phyloP scores from a whole-genome alignment of 495 filamentous ascomycete genomes.

The Trichoderma gamsii region DNA sequence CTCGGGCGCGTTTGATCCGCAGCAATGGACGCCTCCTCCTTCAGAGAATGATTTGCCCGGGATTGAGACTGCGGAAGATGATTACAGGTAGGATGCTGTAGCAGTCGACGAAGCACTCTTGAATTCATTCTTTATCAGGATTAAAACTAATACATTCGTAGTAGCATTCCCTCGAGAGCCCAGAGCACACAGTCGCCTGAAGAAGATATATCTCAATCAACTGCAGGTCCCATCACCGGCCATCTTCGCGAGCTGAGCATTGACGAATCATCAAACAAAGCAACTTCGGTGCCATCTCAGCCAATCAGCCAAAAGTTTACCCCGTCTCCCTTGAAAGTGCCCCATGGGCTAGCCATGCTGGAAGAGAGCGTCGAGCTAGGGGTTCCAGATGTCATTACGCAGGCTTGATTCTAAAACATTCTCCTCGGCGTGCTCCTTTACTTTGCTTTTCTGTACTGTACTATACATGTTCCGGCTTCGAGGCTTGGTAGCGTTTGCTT shows the following conservation, averaged over 20 bases:
- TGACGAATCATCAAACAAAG: background rate
- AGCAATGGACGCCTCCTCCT: constrained; percentile 16
- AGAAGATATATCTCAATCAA: background rate
- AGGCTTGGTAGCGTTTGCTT: too few relatives aligned
- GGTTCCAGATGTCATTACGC: constrained; percentile 47
- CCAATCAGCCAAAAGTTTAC: constrained; percentile 21
- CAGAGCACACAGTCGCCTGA: background rate
- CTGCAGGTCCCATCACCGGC: background rate
- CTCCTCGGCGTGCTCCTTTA: background rate
- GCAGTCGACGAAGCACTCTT: too few relatives aligned
- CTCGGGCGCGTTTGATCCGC: background rate
- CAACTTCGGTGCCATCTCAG: constrained; percentile 1
- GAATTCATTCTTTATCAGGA: background rate
- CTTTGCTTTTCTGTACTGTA: background rate
- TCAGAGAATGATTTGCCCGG: constrained; percentile 9
- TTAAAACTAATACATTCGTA: background rate
- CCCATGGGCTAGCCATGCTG: constrained; percentile 49
- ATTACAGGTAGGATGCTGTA: background rate
- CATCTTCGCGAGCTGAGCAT: background rate
- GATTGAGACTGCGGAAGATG: background rate
- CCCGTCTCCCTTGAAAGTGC: constrained; percentile 35
- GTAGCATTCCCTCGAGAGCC: background rate
- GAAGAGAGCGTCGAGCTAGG: constrained; percentile 51
- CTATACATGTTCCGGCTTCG: background rate
- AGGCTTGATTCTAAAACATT: constrained; percentile 16